phyloP scores from a whole-genome alignment of 108 stramenopile genomes.

The Cyclotella baltica region DNA sequence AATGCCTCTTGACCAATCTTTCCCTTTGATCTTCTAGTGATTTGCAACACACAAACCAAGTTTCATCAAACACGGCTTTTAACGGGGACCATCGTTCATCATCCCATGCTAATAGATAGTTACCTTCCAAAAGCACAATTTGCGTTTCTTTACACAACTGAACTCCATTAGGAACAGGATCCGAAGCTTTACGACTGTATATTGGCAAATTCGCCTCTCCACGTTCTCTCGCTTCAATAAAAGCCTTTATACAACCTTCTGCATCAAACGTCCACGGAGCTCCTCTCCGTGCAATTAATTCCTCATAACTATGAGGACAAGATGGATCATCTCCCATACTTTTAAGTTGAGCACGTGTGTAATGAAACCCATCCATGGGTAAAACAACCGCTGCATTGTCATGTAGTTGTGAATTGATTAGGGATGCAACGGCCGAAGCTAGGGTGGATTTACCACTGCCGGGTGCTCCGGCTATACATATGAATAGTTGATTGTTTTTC shows the following conservation, averaged over 20 bases:
- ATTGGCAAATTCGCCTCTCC: constrained; percentile 59
- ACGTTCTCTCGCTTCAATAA: constrained; percentile 42
- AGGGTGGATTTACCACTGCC: constrained; percentile 77
- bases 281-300: constrained; percentile 59
- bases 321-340: constrained; percentile 33
- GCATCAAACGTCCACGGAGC: constrained; percentile 84
- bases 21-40: constrained; percentile 49
- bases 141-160: constrained; percentile 43
- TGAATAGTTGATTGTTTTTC: constrained; percentile 48
- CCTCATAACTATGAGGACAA: constrained; percentile 33
- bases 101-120: constrained; percentile 62
- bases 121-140: constrained; percentile 76
- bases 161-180: constrained; percentile 64
- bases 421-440: constrained; percentile 49
- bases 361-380: constrained; percentile 85
- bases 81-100: constrained; percentile 61
- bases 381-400: constrained; percentile 46
- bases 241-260: constrained; percentile 43
- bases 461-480: constrained; percentile 72
- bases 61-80: constrained; percentile 67
- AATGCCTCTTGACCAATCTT: constrained; percentile 58
- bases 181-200: constrained; percentile 64
- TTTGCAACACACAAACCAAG: constrained; percentile 64
- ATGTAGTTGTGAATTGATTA: constrained; percentile 42
- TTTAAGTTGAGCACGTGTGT: constrained; percentile 48